phyloP scores from a whole-genome alignment of 345 rosid species.

The Citrus sinensis region DNA sequence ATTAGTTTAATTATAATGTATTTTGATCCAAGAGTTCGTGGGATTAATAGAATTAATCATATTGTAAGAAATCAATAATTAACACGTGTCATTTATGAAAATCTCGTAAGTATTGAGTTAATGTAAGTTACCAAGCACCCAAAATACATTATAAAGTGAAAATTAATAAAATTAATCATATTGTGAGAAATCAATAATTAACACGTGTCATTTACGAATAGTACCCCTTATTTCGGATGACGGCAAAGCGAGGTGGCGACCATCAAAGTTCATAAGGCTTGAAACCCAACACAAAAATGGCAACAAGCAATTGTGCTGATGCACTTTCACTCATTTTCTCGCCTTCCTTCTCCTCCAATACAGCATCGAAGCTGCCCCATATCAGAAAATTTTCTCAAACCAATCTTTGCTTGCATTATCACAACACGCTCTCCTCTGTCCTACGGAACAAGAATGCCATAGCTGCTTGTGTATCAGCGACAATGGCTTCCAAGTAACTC shows the following conservation, averaged over 20 bases:
- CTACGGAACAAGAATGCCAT: neutral
- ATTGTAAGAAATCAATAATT: too few relatives aligned
- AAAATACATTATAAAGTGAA: too few relatives aligned
- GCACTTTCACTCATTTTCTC: neutral
- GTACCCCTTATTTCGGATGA: neutral
- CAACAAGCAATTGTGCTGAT: neutral
- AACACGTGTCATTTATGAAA: too few relatives aligned
- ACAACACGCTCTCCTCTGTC: neutral
- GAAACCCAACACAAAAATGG: neutral
- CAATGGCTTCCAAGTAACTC: constrained; percentile 28
- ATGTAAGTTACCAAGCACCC: too few relatives aligned
- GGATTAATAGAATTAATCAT: too few relatives aligned
- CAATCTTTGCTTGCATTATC: neutral
- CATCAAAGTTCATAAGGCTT: neutral
- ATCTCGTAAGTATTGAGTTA: too few relatives aligned
- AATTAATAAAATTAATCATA: neutral
- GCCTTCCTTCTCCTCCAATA: neutral
- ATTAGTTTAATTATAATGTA: too few relatives aligned
- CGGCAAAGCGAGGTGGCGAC: neutral
- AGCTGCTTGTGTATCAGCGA: constrained; percentile 9
- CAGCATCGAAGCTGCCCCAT: neutral
- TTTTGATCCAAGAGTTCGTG: too few relatives aligned
- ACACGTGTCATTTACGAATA: neutral
- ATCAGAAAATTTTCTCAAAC: neutral
- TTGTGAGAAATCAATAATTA: neutral